phyloP scores from a whole-genome alignment of 2,329 filamentous ascomycete genomes.

The Ilyonectria robusta region DNA sequence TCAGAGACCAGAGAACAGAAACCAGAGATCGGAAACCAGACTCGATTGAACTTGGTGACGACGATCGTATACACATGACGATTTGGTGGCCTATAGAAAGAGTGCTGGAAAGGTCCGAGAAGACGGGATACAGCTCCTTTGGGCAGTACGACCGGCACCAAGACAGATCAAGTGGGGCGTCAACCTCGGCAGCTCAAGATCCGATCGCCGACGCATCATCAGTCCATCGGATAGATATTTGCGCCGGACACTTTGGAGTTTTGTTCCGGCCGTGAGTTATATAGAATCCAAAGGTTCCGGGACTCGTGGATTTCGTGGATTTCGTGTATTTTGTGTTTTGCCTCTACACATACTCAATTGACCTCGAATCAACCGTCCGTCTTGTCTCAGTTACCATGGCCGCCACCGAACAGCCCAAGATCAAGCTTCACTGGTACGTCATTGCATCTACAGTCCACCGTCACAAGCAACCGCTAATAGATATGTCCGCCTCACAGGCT shows the following conservation, averaged over 20 bases:
- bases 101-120: not conserved
- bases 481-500: slow-evolving; percentile 72
- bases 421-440: slow-evolving; percentile 75
- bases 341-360: not conserved
- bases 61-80: not conserved
- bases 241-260: slow-evolving; percentile 27
- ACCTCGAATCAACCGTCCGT: not conserved
- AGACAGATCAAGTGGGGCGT: slow-evolving; percentile 2
- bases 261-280: not conserved
- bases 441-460: not conserved
- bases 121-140: not conserved
- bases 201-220: slow-evolving; percentile 35
- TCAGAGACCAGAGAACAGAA: slow-evolving; percentile 21
- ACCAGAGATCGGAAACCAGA: not conserved
- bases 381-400: slow-evolving; percentile 38
- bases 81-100: not conserved
- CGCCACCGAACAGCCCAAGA: slow-evolving; percentile 60
- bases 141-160: slow-evolving; percentile 11
- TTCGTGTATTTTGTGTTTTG: not conserved
- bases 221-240: slow-evolving; percentile 35
- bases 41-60: not conserved
- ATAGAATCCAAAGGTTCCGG: not conserved
- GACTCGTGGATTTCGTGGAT: not conserved
- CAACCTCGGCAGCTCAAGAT: slow-evolving; percentile 29
- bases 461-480: not conserved